Evolutionary conservation across 2,329 filamentous ascomycete species (phyloP), one percentile per base, ranked within the genome.

Genomic region (Talaromyces sp.): DNA sequence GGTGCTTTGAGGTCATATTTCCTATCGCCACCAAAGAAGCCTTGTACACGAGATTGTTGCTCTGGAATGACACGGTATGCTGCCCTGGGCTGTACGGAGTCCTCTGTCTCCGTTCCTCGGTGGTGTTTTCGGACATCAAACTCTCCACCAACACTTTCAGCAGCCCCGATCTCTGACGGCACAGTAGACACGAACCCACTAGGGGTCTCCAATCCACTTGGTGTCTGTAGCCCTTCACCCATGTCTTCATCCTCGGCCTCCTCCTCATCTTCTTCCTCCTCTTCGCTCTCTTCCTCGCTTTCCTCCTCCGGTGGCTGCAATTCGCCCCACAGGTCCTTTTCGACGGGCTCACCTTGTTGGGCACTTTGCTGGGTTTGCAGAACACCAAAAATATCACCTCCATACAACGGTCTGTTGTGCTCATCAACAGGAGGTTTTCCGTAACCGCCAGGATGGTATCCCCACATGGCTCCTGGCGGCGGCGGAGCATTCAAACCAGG

Each of bases 371-470:
- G 82, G 14, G 84, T 79, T 66, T 86, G 83, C 59, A 86, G 73
- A 54, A 96, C 86, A 62, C 95, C 95, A 71, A 96, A 97, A 24
- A 98, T 90, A 74, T 99, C 95, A 66, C 95, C 93, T 57, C 93
- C 95, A 71, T 93, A 98, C 3, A 97, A 80, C 0, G 95, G 93
- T 56, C 91, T 83, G 74, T 96, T 96, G 73, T 91, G 90, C 68
- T 98, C 95, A 71, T 98, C 93, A 0, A 96, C 87, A 0, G 95
- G 95, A 0, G 95, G 93, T 73, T 98, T 98, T 56, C 95, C 95
- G 81, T 93, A 99, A 62, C 93, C 93, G 62, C 95, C 95, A 8
- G 93, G 92, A 67, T 93, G 90, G 75, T 96, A 99, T 2, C 95
- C 95, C 95, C 95, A 99, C 60, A 88, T 86, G 26, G 89, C 93